phyloP scores from a whole-genome alignment of 805 yeast genomes.

The Kluyveromyces starmeri region DNA sequence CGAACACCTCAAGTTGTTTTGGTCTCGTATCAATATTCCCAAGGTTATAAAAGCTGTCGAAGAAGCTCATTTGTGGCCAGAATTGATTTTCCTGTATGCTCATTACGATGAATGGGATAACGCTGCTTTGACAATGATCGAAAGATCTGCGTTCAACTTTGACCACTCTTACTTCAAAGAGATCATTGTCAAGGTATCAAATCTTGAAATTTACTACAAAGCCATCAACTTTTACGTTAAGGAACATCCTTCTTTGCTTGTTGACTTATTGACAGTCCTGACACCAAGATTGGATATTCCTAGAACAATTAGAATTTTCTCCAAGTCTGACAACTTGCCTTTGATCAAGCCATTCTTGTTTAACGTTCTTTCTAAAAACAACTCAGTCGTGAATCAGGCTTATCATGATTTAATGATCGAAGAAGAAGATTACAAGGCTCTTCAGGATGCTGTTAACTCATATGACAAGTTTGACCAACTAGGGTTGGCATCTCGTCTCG shows the following conservation, averaged over 20 bases:
- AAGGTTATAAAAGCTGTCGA: slow-evolving; percentile 93
- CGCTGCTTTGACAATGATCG: slow-evolving; percentile 95
- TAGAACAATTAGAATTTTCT: slow-evolving; percentile 89
- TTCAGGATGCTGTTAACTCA: slow-evolving; percentile 78
- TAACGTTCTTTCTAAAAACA: slow-evolving; percentile 83
- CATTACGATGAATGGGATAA: slow-evolving; percentile 99
- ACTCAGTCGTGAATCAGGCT: slow-evolving; percentile 85
- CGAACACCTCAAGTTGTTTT: slow-evolving; percentile 95
- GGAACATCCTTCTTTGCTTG: slow-evolving; percentile 84
- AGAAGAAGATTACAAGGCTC: slow-evolving; percentile 90
- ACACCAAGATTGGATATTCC: slow-evolving; percentile 88
- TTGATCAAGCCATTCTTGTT: slow-evolving; percentile 91
- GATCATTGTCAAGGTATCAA: slow-evolving; percentile 86
- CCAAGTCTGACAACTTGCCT: slow-evolving; percentile 92
- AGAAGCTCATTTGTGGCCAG: slow-evolving; percentile 91
- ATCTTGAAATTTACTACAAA: slow-evolving; percentile 93
- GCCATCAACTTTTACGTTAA: slow-evolving; percentile 91
- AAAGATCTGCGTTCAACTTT: slow-evolving; percentile 83
- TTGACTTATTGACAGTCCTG: slow-evolving; percentile 75
- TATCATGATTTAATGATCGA: slow-evolving; percentile 93
- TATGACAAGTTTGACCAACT: slow-evolving; percentile 88
- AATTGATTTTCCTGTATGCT: slow-evolving; percentile 88
- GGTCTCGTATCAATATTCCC: slow-evolving; percentile 97
- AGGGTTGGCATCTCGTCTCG: slow-evolving; percentile 86
- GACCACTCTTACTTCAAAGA: slow-evolving; percentile 94